Evolutionary conservation across 345 rosid species (phyloP).

Genomic region (Theobroma cacao): DNA sequence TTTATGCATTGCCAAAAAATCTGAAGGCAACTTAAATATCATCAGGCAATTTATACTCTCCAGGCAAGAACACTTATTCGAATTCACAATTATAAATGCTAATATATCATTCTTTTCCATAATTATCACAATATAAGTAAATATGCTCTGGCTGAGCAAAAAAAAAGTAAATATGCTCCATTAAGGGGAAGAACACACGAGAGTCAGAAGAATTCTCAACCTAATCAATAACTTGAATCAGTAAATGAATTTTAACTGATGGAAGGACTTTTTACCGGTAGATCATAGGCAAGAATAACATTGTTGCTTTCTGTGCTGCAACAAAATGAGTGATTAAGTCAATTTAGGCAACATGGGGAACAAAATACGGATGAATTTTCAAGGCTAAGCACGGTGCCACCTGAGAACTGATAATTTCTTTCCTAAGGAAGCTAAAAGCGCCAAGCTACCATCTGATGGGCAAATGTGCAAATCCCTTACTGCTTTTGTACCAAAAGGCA

Average conservation of each 20-base stretch:
- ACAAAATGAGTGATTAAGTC: conserved; percentile 21
- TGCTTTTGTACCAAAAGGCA: conserved; percentile 57
- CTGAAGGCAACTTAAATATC: neutral
- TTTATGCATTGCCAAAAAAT: neutral
- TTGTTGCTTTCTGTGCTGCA: conserved; percentile 77
- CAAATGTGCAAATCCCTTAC: conserved; percentile 77
- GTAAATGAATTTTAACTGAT: neutral
- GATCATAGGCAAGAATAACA: conserved; percentile 57
- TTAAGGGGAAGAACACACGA: conserved; percentile 2
- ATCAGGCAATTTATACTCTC: neutral
- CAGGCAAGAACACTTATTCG: neutral
- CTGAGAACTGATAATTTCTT: conserved; percentile 76
- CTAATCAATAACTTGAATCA: neutral
- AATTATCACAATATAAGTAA: neutral
- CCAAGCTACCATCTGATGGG: conserved; percentile 53
- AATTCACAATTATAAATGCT: neutral
- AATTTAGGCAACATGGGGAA: conserved; percentile 4
- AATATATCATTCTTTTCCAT: neutral
- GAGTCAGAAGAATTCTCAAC: neutral
- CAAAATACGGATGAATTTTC: conserved; percentile 2
- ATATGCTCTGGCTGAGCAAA: too few relatives aligned
- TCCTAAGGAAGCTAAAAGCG: conserved; percentile 73
- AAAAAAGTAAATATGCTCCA: neutral
- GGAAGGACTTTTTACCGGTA: conserved; percentile 48
- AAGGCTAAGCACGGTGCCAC: conserved; percentile 25